These are phyloP conservation scores for Albophoma yamanashiensis DNA, from an alignment of 2,329 filamentous ascomycete species.

Conservation along the genomic window DNA sequence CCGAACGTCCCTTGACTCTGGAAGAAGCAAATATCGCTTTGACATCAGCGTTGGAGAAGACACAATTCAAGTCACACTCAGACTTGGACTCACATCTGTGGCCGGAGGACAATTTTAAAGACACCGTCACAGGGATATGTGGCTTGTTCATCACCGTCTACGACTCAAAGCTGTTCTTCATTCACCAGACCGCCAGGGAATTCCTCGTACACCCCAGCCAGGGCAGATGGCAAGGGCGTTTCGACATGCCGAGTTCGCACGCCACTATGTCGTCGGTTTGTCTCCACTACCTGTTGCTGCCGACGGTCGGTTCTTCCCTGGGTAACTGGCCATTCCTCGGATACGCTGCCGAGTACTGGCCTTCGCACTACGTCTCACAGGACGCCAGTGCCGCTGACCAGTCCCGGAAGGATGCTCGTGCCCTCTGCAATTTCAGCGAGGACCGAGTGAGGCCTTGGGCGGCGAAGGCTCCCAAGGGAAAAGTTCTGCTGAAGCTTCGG, in stretches of 20 bases:
- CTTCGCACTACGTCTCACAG: not conserved
- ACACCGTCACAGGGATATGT: not conserved
- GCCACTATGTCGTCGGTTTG: not conserved
- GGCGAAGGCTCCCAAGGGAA: too few relatives aligned
- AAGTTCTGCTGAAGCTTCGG: not conserved
- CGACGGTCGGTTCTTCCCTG: not conserved
- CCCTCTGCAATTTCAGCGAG: not conserved
- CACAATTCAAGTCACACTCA: not conserved
- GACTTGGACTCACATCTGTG: not conserved
- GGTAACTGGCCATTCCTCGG: not conserved
- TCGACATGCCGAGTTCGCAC: not conserved
- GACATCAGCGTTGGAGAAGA: not conserved
- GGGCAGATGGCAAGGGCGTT: not conserved
- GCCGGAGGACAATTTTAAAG: not conserved
- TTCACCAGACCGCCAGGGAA: not conserved
- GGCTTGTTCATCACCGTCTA: not conserved
- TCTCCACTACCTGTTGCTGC: not conserved
- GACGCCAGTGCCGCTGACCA: not conserved
- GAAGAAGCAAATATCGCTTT: not conserved
- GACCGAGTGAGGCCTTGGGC: not conserved
- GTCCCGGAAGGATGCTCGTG: not conserved
- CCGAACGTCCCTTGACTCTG: not conserved
- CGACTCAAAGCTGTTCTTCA: not conserved
- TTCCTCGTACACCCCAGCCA: not conserved
- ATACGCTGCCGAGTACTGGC: not conserved